Percentiles rank a stretch among this genome's conserved stretches.
Evolutionary conservation across 306 rosid species (phyloP).

Genomic region (Cyclanthera cordifolia): DNA sequence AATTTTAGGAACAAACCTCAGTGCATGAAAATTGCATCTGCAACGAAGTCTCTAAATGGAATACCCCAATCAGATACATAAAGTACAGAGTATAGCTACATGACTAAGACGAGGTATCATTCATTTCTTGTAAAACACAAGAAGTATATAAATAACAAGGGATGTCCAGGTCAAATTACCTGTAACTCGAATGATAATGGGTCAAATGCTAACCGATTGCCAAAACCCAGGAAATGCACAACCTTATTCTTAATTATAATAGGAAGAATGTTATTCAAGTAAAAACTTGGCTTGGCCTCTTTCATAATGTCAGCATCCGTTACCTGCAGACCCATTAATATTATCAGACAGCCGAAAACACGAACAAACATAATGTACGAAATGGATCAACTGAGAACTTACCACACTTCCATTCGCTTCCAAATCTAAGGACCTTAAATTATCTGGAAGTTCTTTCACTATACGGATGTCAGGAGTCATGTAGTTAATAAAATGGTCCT

Average conservation of each 20-base stretch:
- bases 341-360: slow-evolving; percentile 18
- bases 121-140: slow-evolving; percentile 5
- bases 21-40: slow-evolving; percentile 96
- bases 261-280: slow-evolving; percentile 64
- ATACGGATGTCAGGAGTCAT: slow-evolving; percentile 82
- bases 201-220: slow-evolving; percentile 95
- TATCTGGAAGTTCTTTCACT: slow-evolving; percentile 75
- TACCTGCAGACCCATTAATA: slow-evolving; percentile 42
- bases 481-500: slow-evolving; percentile 77
- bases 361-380: neutral
- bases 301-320: slow-evolving; percentile 72
- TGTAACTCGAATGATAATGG: slow-evolving; percentile 73
- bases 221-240: slow-evolving; percentile 84
- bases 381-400: slow-evolving; percentile 23
- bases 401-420: slow-evolving; percentile 81
- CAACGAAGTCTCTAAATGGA: slow-evolving; percentile 99
- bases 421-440: slow-evolving; percentile 72
- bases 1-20: slow-evolving; percentile 84
- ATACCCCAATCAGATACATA: slow-evolving; percentile 57
- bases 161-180: slow-evolving; percentile 43
- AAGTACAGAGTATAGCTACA: slow-evolving; percentile 18
- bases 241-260: slow-evolving; percentile 67
- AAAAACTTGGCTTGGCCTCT: slow-evolving; percentile 93
- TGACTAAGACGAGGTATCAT: slow-evolving; percentile 12
- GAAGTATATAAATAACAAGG: neutral